Base-by-base conservation (phyloP, 208 protist species). In the Lotmaria passim region DNA sequence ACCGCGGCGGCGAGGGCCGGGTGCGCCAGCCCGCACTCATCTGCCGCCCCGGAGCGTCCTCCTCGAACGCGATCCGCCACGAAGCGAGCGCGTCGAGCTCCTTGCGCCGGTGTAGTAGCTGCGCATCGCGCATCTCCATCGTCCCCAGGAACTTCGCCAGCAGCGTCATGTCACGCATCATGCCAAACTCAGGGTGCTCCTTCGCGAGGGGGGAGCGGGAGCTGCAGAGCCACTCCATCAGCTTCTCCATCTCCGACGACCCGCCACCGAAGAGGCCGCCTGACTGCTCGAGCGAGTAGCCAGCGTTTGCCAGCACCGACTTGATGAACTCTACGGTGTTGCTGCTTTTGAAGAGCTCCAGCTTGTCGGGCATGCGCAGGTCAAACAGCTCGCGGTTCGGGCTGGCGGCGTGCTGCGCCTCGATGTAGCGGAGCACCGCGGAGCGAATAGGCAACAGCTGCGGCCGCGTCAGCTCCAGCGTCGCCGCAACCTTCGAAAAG, bases 61-160 rank as follows among this genome's bases (percentile, higher is more conserved):
- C 86, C 59, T 95, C 90, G 56, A 95, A 95, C 28, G 86, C 86
- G 38, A 95, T 71, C 12, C 83, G 74, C 90, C 90, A 95, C 26
- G 75, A 83, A n/a, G 80, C 74, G 47, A 83, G 80, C 7, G 65
- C 66, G 64, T 87, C 82, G 26, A 83, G 51, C 53, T 93, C 81
- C 64, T 90, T 87, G 36, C 83, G 75, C 8, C 84, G 67, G 41
- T 75, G 76, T 62, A 94, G 79, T 33, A 92, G 72, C 60, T 95
- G 73, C 30, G 85, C 69, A 34, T 93, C 86, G 26, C 85, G 80
- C 73, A 85, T 87, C 63, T 95, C 88, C 90, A 94, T 93, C 28
- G 88, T 94, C 26, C 80, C 80, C 48, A 93, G 69, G 60, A 93
- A 92, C 62, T 91, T 92, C 34, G 85, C 74, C 30, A 93, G 63